Evolutionary conservation across 2,329 filamentous ascomycete genomes (phyloP).

Genomic region (Monosporascus sp.): DNA sequence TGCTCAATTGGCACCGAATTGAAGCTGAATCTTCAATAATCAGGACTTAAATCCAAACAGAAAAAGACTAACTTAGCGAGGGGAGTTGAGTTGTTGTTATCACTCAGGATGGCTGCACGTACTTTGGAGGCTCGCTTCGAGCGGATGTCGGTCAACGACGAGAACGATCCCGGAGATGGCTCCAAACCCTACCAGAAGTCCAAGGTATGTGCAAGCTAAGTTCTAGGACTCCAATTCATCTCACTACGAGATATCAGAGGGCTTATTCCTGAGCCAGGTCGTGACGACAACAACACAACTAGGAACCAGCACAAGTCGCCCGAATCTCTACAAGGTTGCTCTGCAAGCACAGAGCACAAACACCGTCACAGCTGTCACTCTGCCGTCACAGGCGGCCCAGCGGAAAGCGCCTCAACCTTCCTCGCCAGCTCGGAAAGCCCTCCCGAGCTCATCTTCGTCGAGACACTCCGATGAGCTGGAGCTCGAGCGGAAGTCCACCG

Average conservation of each 20-base stretch:
- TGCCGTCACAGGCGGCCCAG: conserved; percentile 62
- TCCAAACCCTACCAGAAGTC: conserved; percentile 60
- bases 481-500: conserved; percentile 45
- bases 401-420: conserved; percentile 38
- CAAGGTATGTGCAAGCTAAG: conserved; percentile 54
- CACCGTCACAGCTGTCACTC: conserved; percentile 56
- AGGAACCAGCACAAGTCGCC: conserved; percentile 54
- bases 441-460: conserved; percentile 28
- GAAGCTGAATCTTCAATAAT: background rate
- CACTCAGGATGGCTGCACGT: conserved; percentile 60
- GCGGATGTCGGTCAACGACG: conserved; percentile 83
- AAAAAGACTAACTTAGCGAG: conserved; percentile 43
- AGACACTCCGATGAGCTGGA: conserved; percentile 41
- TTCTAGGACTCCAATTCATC: too few species aligned
- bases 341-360: conserved; percentile 73
- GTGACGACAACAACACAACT: conserved; percentile 39
- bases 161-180: conserved; percentile 62
- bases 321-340: conserved; percentile 81
- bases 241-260: too few species aligned
- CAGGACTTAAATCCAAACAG: too few species aligned
- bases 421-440: conserved; percentile 50
- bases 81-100: conserved; percentile 63
- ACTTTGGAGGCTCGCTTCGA: conserved; percentile 84
- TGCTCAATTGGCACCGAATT: too few species aligned
- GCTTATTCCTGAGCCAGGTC: conserved; percentile 32